Percentiles rank a stretch among this genome's conserved stretches.
These are phyloP conservation scores for Apiotrichum porosum DNA, from an alignment of 1,284 basidiomycete species.

Conservation along the genomic window DNA sequence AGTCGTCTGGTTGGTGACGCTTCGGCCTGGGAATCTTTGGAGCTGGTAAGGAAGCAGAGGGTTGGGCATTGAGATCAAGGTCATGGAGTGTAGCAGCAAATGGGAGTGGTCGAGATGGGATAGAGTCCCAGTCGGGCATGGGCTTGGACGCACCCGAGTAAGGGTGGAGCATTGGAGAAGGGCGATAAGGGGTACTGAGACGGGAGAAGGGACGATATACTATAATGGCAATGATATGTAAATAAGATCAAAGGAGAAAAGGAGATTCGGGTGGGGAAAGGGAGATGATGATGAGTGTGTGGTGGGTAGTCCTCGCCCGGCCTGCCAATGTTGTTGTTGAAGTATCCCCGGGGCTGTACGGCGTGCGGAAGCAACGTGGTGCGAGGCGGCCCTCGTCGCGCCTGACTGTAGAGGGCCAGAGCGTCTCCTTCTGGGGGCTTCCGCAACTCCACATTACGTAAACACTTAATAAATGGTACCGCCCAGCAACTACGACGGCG, in stretches of 20 bases:
- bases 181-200: neutral
- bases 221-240: too few relatives aligned
- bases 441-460: too few relatives aligned
- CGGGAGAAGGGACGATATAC: neutral
- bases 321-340: too few relatives aligned
- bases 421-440: too few relatives aligned
- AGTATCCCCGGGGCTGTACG: too few relatives aligned
- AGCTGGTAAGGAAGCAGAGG: constrained; percentile 3
- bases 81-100: constrained; percentile 41
- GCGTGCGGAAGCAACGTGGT: too few relatives aligned
- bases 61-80: constrained; percentile 19
- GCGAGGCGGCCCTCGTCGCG: too few relatives aligned
- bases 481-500: too few relatives aligned
- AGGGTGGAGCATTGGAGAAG: constrained; percentile 34
- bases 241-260: too few relatives aligned
- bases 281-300: neutral
- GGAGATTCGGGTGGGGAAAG: neutral
- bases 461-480: too few relatives aligned
- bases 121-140: constrained; percentile 32
- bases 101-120: constrained; percentile 34
- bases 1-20: constrained; percentile 13
- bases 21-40: constrained; percentile 19
- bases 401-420: too few relatives aligned
- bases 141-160: constrained; percentile 43
- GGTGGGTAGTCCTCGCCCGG: too few relatives aligned